phyloP scores from a whole-genome alignment of 768 basidiomycete species.

The Termitomyces sp. region DNA sequence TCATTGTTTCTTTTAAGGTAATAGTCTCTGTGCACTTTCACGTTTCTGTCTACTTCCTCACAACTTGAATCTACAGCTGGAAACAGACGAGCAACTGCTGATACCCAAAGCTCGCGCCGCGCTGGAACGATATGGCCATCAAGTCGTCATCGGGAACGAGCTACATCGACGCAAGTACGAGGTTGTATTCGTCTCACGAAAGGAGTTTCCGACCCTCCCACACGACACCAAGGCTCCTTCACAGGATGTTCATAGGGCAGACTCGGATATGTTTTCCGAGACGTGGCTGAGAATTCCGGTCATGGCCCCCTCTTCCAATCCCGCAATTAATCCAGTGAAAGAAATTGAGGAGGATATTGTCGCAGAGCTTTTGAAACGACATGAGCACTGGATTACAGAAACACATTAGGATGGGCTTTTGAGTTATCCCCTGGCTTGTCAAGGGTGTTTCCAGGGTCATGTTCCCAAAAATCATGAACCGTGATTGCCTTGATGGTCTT shows the following conservation, averaged over 20 bases:
- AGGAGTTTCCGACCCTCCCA: conserved; percentile 16
- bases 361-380: conserved; percentile 63
- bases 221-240: conserved; percentile 6
- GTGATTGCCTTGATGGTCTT: no score
- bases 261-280: conserved; percentile 35
- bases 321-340: conserved; percentile 32
- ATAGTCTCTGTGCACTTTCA: conserved; percentile 2
- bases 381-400: conserved; percentile 59
- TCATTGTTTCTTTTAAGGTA: conserved; percentile 97
- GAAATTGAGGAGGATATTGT: conserved; percentile 97
- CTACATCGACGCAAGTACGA: conserved; percentile 87
- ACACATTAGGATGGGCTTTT: background rate
- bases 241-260: conserved; percentile 1
- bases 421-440: no score
- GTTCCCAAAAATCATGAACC: no score
- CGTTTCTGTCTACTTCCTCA: background rate
- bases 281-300: conserved; percentile 61
- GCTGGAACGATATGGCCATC: conserved; percentile 91
- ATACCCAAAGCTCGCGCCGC: conserved; percentile 88
- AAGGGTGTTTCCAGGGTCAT: no score
- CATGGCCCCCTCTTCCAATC: conserved; percentile 24
- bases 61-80: conserved; percentile 51
- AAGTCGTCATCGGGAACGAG: conserved; percentile 95
- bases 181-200: conserved; percentile 84
- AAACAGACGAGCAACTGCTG: conserved; percentile 80